Conservation (phyloP, 2,329 filamentous ascomycete genomes). For the Tetracladium maxilliforme region DNA sequence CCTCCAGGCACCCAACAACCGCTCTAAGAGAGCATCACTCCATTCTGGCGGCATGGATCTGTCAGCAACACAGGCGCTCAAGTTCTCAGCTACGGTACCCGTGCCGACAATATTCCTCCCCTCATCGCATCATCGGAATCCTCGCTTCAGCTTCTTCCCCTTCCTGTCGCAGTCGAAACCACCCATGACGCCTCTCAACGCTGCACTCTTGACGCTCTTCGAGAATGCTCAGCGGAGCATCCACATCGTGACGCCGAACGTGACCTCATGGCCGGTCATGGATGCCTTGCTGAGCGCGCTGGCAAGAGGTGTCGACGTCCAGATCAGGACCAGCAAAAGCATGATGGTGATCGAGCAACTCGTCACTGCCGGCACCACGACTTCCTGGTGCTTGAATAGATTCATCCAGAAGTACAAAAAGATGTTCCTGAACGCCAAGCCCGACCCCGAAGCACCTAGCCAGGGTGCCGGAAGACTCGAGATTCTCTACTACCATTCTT, state of each 20-base stretch:
- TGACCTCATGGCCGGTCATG: slow-evolving; percentile 54
- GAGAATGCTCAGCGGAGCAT: slow-evolving; percentile 40
- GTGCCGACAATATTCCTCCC: slow-evolving; percentile 53
- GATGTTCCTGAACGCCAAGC: slow-evolving; percentile 10
- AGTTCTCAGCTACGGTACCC: too few relatives aligned
- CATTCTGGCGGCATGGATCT: too few relatives aligned
- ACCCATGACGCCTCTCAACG: slow-evolving; percentile 54
- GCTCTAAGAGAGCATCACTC: slow-evolving; percentile 1
- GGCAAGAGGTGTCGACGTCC: slow-evolving; percentile 49
- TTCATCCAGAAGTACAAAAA: slow-evolving; percentile 40
- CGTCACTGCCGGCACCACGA: slow-evolving; percentile 65
- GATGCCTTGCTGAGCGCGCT: slow-evolving; percentile 46
- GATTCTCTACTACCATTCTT: too few relatives aligned
- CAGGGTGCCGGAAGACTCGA: slow-evolving; percentile 9
- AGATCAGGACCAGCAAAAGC: slow-evolving; percentile 48
- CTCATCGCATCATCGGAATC: slow-evolving; percentile 58
- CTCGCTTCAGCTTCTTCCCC: slow-evolving; percentile 45
- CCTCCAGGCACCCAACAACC: not conserved
- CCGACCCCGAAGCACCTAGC: slow-evolving; percentile 5
- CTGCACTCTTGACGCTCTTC: slow-evolving; percentile 46
- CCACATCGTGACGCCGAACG: slow-evolving; percentile 63
- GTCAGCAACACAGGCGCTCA: too few relatives aligned
- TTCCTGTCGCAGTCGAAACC: slow-evolving; percentile 27
- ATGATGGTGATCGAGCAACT: slow-evolving; percentile 74
- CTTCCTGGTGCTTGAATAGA: slow-evolving; percentile 43